phyloP scores from a whole-genome alignment of 352 stramenopile species.

The Phytophthora tubulina region DNA sequence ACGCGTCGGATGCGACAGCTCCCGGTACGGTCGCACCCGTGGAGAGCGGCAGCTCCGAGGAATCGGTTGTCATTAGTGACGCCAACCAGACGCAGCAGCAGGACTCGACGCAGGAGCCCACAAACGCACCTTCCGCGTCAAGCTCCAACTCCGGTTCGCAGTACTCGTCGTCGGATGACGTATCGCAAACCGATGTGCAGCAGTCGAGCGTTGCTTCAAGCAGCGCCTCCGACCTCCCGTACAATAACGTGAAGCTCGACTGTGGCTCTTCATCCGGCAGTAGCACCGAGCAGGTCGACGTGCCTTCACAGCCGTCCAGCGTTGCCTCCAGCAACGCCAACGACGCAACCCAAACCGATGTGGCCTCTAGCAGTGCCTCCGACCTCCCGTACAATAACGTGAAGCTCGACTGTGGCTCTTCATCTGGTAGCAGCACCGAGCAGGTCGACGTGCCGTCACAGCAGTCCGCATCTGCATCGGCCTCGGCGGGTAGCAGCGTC shows the following conservation, averaged over 20 bases:
- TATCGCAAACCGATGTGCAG: conserved; percentile 24
- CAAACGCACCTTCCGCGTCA: conserved; percentile 7
- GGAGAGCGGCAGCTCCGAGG: conserved; percentile 24
- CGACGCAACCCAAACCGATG: conserved; percentile 2
- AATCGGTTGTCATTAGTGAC: conserved; percentile 24
- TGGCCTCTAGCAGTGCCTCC: conserved; percentile 9
- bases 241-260: conserved; percentile 10
- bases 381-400: conserved; percentile 2
- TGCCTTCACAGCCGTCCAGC: conserved; percentile 9
- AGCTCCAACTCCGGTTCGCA: conserved; percentile 17
- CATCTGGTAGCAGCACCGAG: conserved; percentile 3
- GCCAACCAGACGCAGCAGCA: conserved; percentile 26
- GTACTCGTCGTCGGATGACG: conserved; percentile 10
- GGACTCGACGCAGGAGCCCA: conserved; percentile 17
- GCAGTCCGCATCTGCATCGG: conserved; percentile 13
- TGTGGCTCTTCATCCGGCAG: conserved; percentile 17
- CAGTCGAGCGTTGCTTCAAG: conserved; percentile 32
- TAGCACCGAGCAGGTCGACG: conserved; percentile 2
- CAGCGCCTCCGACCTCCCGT: conserved; percentile 4
- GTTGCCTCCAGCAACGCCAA: conserved; percentile 9
- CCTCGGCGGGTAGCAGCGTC: not conserved
- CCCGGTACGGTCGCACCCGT: conserved; percentile 30
- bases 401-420: conserved; percentile 7
- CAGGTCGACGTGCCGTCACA: conserved; percentile 8
- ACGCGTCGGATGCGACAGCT: conserved; percentile 17